Conservation (phyloP, 2,329 filamentous ascomycete genomes). For the Dothidotthia symphoricarpi region DNA sequence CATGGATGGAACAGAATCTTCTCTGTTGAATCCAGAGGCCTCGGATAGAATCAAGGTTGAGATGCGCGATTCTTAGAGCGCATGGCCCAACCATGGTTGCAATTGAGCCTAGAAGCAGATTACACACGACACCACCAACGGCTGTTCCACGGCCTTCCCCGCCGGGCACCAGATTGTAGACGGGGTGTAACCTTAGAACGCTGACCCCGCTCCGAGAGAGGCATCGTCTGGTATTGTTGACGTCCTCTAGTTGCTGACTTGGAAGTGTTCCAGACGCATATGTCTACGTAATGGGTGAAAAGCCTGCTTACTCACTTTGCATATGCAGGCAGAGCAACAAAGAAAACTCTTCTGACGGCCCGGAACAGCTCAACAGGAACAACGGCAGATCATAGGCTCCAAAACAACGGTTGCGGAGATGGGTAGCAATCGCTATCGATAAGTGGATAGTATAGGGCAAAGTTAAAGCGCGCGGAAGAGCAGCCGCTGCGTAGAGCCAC, state of each 20-base stretch:
- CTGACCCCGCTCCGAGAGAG: slow-evolving; percentile 10
- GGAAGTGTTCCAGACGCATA: slow-evolving; percentile 12
- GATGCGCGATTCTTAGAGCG: too few relatives aligned
- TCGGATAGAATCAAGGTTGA: too few relatives aligned
- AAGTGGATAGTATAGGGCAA: slow-evolving; percentile 35
- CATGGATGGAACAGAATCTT: too few relatives aligned
- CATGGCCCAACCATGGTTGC: too few relatives aligned
- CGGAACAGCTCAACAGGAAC: slow-evolving; percentile 6
- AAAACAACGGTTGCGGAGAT: slow-evolving; percentile 21
- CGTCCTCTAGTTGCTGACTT: slow-evolving; percentile 6
- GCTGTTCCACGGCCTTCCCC: too few relatives aligned
- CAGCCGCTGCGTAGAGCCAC: slow-evolving; percentile 6
- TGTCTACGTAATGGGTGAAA: slow-evolving; percentile 5
- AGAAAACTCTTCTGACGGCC: slow-evolving; percentile 23
- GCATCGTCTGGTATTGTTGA: slow-evolving; percentile 7
- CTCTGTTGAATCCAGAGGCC: too few relatives aligned
- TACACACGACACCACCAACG: too few relatives aligned
- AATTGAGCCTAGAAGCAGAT: too few relatives aligned
- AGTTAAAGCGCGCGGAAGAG: slow-evolving; percentile 23
- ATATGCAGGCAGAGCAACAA: slow-evolving; percentile 12
- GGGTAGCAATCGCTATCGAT: slow-evolving; percentile 38
- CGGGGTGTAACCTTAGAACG: too few relatives aligned
- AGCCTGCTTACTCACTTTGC: slow-evolving; percentile 7
- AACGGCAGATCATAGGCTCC: slow-evolving; percentile 12
- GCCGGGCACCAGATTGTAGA: too few relatives aligned